Percentiles rank a stretch among this genome's conserved stretches.
These are phyloP conservation scores for Apiospora phragmitis DNA, from an alignment of 2,329 filamentous ascomycete genomes.

Conservation along the genomic window DNA sequence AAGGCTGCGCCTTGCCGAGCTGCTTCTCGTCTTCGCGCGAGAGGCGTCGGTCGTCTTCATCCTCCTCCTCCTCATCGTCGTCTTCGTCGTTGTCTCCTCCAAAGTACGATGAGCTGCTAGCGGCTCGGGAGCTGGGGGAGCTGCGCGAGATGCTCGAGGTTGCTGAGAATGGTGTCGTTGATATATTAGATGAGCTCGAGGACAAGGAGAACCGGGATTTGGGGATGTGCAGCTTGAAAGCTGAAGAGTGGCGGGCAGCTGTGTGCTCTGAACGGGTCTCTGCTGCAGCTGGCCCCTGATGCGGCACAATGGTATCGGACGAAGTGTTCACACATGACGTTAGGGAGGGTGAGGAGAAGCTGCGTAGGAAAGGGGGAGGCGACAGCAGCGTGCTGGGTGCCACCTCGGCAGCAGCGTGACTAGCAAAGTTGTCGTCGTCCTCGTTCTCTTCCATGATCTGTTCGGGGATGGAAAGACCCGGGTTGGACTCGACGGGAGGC, in stretches of 20 bases:
- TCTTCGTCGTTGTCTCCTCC: slow-evolving; percentile 46
- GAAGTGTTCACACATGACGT: slow-evolving; percentile 20
- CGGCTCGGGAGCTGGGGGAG: slow-evolving; percentile 31
- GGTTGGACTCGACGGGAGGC: slow-evolving; percentile 33
- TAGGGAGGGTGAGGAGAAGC: slow-evolving; percentile 29
- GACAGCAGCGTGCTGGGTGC: slow-evolving; percentile 50
- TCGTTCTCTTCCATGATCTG: slow-evolving; percentile 53
- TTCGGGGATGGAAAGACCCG: slow-evolving; percentile 42
- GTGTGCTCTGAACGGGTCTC: slow-evolving; percentile 22
- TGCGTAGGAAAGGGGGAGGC: slow-evolving; percentile 51
- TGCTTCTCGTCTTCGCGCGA: slow-evolving; percentile 24
- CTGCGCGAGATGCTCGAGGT: slow-evolving; percentile 36
- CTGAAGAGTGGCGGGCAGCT: background rate
- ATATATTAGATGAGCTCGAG: slow-evolving; percentile 23
- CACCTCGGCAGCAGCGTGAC: slow-evolving; percentile 47
- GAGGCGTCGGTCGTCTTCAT: background rate
- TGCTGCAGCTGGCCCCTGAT: background rate
- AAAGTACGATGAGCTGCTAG: slow-evolving; percentile 44
- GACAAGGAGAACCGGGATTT: slow-evolving; percentile 31
- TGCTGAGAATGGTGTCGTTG: slow-evolving; percentile 18
- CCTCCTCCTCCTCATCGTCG: slow-evolving; percentile 23
- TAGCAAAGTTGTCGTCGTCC: slow-evolving; percentile 65
- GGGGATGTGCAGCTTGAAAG: slow-evolving; percentile 22
- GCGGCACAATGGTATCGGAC: slow-evolving; percentile 20
- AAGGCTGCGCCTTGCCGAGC: slow-evolving; percentile 24